A percentile compares a stretch with the other conserved stretches of the same genome.
These are phyloP conservation scores for Talaromyces ruber DNA, from an alignment of 495 filamentous ascomycete genomes.

Conservation along the genomic window DNA sequence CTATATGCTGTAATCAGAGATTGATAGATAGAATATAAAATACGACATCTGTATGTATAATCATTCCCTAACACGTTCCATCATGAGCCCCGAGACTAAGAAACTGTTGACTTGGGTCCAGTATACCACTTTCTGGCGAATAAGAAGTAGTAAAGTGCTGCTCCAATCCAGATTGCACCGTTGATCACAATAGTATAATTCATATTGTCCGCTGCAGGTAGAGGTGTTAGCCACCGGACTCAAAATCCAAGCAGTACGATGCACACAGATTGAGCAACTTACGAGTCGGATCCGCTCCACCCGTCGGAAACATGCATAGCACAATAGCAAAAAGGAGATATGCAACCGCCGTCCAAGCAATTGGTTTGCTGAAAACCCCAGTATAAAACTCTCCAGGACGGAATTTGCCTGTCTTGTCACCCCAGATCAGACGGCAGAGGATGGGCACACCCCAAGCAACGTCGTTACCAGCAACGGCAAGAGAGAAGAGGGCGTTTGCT, in stretches of 20 bases:
- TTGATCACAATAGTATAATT: slow-evolving; percentile 64
- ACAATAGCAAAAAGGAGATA: slow-evolving; percentile 50
- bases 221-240: slow-evolving; percentile 3
- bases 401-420: slow-evolving; percentile 40
- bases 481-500: slow-evolving; percentile 52
- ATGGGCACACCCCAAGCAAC: slow-evolving; percentile 59
- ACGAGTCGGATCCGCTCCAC: slow-evolving; percentile 46
- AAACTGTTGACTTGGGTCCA: slow-evolving; percentile 60
- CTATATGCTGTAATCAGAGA: not conserved
- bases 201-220: slow-evolving; percentile 39
- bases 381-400: slow-evolving; percentile 57
- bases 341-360: slow-evolving; percentile 43
- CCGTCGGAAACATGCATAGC: slow-evolving; percentile 51
- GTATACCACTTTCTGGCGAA: slow-evolving; percentile 65
- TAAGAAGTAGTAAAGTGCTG: slow-evolving; percentile 54
- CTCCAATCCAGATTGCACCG: slow-evolving; percentile 51
- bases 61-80: not conserved
- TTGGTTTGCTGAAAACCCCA: slow-evolving; percentile 41
- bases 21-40: not conserved
- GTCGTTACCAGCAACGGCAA: slow-evolving; percentile 54
- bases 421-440: slow-evolving; percentile 54
- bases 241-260: not conserved
- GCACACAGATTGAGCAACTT: slow-evolving; percentile 10
- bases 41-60: not conserved
- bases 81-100: not conserved